Evolutionary conservation across 345 rosid genomes (phyloP).

Genomic region (Eucalyptus regnans): DNA sequence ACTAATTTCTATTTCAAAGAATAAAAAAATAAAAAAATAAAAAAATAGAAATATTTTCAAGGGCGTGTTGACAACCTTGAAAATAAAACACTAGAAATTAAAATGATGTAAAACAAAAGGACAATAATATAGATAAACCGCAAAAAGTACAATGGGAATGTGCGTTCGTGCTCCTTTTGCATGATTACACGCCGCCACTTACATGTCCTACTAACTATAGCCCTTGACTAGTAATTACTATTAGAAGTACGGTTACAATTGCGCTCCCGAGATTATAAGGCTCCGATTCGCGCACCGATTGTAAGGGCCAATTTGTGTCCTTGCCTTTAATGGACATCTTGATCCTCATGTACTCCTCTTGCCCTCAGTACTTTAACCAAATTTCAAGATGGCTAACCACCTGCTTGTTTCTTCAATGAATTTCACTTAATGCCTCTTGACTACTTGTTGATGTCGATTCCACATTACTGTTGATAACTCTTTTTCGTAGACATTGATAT

Average conservation of each 20-base stretch:
- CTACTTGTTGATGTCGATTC: neutral
- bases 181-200: neutral
- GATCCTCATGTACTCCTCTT: neutral
- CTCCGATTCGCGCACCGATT: neutral
- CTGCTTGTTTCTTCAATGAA: neutral
- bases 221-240: neutral
- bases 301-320: neutral
- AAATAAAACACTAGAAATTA: no score
- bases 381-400: neutral
- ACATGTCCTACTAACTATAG: neutral
- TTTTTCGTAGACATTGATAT: neutral
- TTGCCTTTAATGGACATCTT: neutral
- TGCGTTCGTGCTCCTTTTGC: neutral
- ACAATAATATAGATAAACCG: no score
- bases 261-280: no score
- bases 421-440: neutral
- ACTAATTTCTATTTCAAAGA: rapidly evolving
- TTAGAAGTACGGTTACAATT: neutral
- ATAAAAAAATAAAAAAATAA: no score
- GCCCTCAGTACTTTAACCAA: neutral
- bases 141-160: neutral
- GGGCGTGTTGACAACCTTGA: no score
- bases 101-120: no score
- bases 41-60: no score
- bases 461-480: neutral